phyloP scores from a whole-genome alignment of 192 early-diverging fungal genomes.

The Podila clonocystis region DNA sequence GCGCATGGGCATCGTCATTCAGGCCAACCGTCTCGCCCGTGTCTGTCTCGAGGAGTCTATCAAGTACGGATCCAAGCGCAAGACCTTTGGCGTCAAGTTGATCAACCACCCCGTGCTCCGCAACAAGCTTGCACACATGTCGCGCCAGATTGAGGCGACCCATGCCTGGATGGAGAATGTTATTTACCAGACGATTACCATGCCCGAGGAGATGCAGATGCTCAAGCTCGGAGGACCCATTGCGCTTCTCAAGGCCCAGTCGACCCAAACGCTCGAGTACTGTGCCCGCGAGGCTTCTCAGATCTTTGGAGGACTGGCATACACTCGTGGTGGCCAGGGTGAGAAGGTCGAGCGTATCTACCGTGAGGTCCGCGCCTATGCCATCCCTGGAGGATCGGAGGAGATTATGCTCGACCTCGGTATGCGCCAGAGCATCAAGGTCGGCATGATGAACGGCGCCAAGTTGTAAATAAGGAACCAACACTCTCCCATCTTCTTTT shows the following conservation, averaged over 20 bases:
- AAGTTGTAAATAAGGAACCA: conserved; percentile 21
- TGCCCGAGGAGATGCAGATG: conserved; percentile 75
- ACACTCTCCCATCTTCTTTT: neutral
- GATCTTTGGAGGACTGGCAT: conserved; percentile 88
- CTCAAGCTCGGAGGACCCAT: conserved; percentile 87
- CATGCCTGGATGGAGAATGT: conserved; percentile 86
- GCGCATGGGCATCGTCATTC: conserved; percentile 84
- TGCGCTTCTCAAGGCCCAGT: conserved; percentile 85
- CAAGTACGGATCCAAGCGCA: conserved; percentile 86
- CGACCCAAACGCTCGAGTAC: conserved; percentile 88
- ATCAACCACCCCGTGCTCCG: conserved; percentile 88
- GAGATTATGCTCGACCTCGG: conserved; percentile 93
- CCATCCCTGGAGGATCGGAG: conserved; percentile 88
- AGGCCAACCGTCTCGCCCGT: conserved; percentile 87
- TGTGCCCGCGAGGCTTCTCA: conserved; percentile 92
- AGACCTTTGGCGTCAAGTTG: conserved; percentile 88
- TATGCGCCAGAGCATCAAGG: conserved; percentile 82
- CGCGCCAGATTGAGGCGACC: conserved; percentile 84
- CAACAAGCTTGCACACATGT: conserved; percentile 85
- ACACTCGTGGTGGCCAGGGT: conserved; percentile 80
- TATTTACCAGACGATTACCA: conserved; percentile 72
- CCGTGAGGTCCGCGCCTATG: conserved; percentile 85
- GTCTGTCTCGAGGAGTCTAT: conserved; percentile 87
- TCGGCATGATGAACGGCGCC: conserved; percentile 52
- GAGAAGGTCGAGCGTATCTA: conserved; percentile 86